These are phyloP conservation scores for Cladosporium phlei DNA, from an alignment of 2,329 filamentous ascomycete genomes.

Conservation along the genomic window DNA sequence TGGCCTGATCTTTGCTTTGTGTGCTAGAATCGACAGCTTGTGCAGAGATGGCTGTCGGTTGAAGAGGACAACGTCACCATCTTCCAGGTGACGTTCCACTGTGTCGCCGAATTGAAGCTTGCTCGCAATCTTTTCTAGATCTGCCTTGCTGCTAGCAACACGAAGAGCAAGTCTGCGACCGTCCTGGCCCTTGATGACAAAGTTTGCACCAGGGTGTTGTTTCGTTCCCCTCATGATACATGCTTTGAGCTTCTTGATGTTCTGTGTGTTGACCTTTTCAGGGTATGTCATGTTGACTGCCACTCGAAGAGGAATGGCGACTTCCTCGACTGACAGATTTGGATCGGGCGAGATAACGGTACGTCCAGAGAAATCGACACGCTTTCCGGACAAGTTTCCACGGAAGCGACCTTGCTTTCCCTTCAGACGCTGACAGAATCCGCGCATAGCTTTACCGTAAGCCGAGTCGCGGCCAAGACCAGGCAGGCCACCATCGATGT, in stretches of 20 bases:
- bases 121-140: slow-evolving; percentile 65
- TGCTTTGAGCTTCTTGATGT: slow-evolving; percentile 72
- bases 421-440: slow-evolving; percentile 92
- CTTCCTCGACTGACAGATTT: slow-evolving; percentile 87
- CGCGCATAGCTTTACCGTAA: slow-evolving; percentile 81
- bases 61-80: slow-evolving; percentile 94
- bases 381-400: slow-evolving; percentile 94
- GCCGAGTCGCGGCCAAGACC: slow-evolving; percentile 78
- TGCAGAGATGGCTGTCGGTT: slow-evolving; percentile 96
- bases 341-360: slow-evolving; percentile 98
- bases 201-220: slow-evolving; percentile 84
- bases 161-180: slow-evolving; percentile 71
- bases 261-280: slow-evolving; percentile 78
- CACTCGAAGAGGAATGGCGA: slow-evolving; percentile 85
- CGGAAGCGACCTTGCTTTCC: slow-evolving; percentile 96
- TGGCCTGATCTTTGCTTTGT: slow-evolving; percentile 86
- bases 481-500: slow-evolving; percentile 94
- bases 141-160: slow-evolving; percentile 38
- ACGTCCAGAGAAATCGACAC: slow-evolving; percentile 95
- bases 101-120: slow-evolving; percentile 77
- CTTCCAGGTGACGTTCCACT: slow-evolving; percentile 90
- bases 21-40: slow-evolving; percentile 97
- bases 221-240: slow-evolving; percentile 71
- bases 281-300: slow-evolving; percentile 96
- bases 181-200: slow-evolving; percentile 65